Evolutionary conservation across 2,329 filamentous ascomycete genomes (phyloP), one percentile per base, ranked within the genome.

Genomic region (Curvularia hawaiiensis): DNA sequence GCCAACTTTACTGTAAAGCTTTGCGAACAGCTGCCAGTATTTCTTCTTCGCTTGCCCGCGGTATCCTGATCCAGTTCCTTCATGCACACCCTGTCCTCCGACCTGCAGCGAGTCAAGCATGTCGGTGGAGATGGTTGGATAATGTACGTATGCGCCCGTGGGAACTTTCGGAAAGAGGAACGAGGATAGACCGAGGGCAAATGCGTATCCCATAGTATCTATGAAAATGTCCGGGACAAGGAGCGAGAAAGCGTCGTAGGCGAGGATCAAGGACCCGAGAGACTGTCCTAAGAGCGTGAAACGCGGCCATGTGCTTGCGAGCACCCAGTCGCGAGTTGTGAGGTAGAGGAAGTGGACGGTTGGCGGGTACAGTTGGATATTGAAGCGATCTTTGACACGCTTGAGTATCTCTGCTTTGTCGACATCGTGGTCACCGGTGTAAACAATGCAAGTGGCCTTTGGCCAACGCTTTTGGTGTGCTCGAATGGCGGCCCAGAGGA

Each of bases 191-290:
- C 91, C 92, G 11, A 97, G 84, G 0, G 90, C 85, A 73, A 98
- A 99, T 26, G 94, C 92, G 71, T 97, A 99, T 61, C 95, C 95
- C 93, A 99, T 97, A 2, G 95, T 99, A 73, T 99, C 95, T 67
- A 99, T 83, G 74, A 98, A 97, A 51, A 98, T 85, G 75, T 99
- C 95, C 0, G 95, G 95, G 0, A 94, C 90, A 3, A 98, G 83
- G 3, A 97, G 85, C n/a, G 86, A 89, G 75, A 99, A 95, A 11
- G 94, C 94, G 71, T 99, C 94, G 83, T 91, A 95, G 26, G 90
- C 93, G 52, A 99, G 83, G 28, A 97, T 74, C 45, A 99, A 73
- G 6, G 93, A 97, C 41, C 95, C 95, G 3, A 98, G 72, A 2
- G 92, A 96, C 76, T 99, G 95, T n/a, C 94, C 93, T 3, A 97